Evolutionary conservation across 1,284 basidiomycete species (phyloP).

Genomic region (Marasmius oreades): DNA sequence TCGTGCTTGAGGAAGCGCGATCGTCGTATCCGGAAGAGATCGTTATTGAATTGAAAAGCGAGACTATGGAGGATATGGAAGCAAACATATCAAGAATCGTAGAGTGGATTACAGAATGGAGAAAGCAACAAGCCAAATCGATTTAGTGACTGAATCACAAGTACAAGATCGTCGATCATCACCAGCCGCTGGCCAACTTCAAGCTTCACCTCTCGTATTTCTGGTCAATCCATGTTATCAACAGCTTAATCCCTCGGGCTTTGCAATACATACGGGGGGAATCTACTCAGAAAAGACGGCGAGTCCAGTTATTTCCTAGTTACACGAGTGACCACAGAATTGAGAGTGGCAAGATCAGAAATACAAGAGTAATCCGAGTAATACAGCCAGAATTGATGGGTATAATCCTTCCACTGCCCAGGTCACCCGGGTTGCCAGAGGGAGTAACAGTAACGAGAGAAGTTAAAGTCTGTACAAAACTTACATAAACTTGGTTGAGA

Average conservation of each 20-base stretch:
- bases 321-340: slow-evolving; percentile 5
- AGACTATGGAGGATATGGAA: slow-evolving; percentile 80
- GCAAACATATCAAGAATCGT: slow-evolving; percentile 83
- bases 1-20: slow-evolving; percentile 85
- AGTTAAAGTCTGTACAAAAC: slow-evolving; percentile 13
- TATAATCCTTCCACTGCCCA: slow-evolving; percentile 24
- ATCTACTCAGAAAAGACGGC: neutral
- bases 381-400: slow-evolving; percentile 24
- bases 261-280: neutral
- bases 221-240: no score
- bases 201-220: no score
- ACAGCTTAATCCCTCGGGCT: no score
- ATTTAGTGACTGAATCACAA: slow-evolving; percentile 3
- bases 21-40: slow-evolving; percentile 84
- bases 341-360: slow-evolving; percentile 1
- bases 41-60: slow-evolving; percentile 83
- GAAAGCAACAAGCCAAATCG: slow-evolving; percentile 36
- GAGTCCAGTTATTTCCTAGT: neutral
- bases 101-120: slow-evolving; percentile 84
- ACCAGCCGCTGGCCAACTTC: no score
- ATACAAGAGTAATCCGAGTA: slow-evolving; percentile 2
- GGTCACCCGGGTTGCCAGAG: slow-evolving; percentile 10
- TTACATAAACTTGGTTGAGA: neutral
- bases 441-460: slow-evolving; percentile 15
- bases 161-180: no score